Base-by-base conservation (phyloP, 495 filamentous ascomycete genomes). In the Lentithecium fluviatile region DNA sequence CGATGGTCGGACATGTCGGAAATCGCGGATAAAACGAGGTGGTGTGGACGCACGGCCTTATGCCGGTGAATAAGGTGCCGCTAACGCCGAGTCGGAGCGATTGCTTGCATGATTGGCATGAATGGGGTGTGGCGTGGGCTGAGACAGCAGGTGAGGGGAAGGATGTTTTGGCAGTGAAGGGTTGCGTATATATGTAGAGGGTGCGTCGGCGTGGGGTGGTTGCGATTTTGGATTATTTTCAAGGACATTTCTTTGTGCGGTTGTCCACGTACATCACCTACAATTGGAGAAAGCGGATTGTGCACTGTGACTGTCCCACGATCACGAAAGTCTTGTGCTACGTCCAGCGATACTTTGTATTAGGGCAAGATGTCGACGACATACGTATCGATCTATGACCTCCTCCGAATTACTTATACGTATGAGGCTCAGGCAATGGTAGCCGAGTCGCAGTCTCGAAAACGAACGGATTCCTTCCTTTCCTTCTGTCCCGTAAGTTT, bases 341-440 rank as follows among this genome's bases (percentile, higher is more conserved):
- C n/a, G n/a, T n/a, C n/a, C n/a, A n/a, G n/a, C n/a, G n/a, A n/a
- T n/a, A n/a, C n/a, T n/a, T n/a, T n/a, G n/a, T n/a, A n/a, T n/a
- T n/a, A 2, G 2, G 38, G 17, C 8, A 54, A n/a, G 51, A 56
- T 34, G 32, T 56, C 55, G 6, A 48, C 45, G 4, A 48, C 45
- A 15, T 48, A 48, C 19, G 13, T 48, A 6, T 21, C 45, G 5
- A 29, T 48, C 45, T 23, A 58, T 24, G 55, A 58, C 23, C 45
- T 58, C 2, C 55, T 58, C 19, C 55, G 55, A 23, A 49, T 58
- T 26, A 50, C 55, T 4, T 50, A 47, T 13, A 42, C 45, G 10
- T 58, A 58, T 32, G 55, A 58, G 42, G 45, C 45, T 8, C 45
- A 26, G 25, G 32, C 23, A 15, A 48, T 48, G n/a, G 20, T 4